These are phyloP conservation scores for Talaromyces sp. DNA, from an alignment of 2,329 filamentous ascomycete genomes.

Conservation along the genomic window DNA sequence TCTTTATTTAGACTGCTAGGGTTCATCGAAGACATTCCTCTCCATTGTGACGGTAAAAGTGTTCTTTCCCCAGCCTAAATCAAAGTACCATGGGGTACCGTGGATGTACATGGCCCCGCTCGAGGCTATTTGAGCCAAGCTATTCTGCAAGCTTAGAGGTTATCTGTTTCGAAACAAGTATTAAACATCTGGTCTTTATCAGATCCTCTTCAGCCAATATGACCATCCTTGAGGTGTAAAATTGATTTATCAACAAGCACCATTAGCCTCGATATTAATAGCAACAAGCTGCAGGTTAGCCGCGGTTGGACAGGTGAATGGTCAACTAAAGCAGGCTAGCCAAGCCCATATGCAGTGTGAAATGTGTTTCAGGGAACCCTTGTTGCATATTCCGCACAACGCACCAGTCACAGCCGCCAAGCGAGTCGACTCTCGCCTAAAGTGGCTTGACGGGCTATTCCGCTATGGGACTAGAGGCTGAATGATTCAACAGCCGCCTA, in stretches of 20 bases:
- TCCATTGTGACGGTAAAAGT: neutral
- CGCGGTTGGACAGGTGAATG: neutral
- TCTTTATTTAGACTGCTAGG: neutral
- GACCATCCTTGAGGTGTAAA: neutral
- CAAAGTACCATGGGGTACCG: neutral
- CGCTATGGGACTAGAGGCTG: neutral
- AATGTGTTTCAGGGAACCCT: neutral
- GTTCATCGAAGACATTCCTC: neutral
- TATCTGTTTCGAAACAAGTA: neutral
- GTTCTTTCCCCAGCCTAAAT: neutral
- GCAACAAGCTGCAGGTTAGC: conserved; percentile 7
- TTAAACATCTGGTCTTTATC: neutral
- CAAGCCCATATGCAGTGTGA: conserved; percentile 10
- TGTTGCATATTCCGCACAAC: neutral
- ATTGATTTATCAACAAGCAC: neutral
- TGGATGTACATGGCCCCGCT: neutral
- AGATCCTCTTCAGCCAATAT: neutral
- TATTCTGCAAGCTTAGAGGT: neutral
- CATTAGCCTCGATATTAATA: neutral
- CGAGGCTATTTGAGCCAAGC: neutral
- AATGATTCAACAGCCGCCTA: conserved; percentile 2
- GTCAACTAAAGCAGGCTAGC: neutral
- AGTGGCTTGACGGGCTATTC: neutral
- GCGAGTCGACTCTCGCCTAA: neutral
- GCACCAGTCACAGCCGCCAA: neutral